Conservation (phyloP, 116 monocot species). For the Posidonia oceanica region DNA sequence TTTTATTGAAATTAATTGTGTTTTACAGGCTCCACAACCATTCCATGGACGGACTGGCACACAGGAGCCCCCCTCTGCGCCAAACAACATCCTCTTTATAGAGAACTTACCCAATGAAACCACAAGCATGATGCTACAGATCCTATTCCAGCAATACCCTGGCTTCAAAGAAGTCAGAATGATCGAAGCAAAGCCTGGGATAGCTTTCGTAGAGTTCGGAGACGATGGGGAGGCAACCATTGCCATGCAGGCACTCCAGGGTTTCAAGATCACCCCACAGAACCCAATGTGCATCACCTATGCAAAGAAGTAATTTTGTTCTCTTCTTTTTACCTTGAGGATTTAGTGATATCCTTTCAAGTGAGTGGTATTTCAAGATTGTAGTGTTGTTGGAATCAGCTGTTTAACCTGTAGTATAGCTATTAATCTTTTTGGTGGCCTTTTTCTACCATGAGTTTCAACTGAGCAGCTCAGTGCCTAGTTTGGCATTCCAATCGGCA, state of each 20-base stretch:
- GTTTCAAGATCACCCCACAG: constrained; percentile 90
- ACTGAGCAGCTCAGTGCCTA: too few relatives aligned
- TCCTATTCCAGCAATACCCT: constrained; percentile 92
- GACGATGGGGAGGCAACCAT: constrained; percentile 74
- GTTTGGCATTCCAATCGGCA: too few relatives aligned
- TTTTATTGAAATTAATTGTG: neutral
- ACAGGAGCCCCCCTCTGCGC: constrained; percentile 40
- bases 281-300: constrained; percentile 76
- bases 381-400: too few relatives aligned
- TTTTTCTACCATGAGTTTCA: too few relatives aligned
- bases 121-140: constrained; percentile 85
- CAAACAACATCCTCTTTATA: constrained; percentile 87
- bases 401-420: too few relatives aligned
- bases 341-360: too few relatives aligned
- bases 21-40: constrained; percentile 23
- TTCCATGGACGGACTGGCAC: constrained; percentile 25
- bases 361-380: too few relatives aligned
- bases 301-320: constrained; percentile 65
- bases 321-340: too few relatives aligned
- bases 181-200: constrained; percentile 95
- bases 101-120: constrained; percentile 88
- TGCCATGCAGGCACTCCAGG: constrained; percentile 89
- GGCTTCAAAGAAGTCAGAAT: constrained; percentile 89
- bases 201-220: constrained; percentile 82
- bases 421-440: too few relatives aligned